Evolutionary conservation across 1,284 basidiomycete species (phyloP), one percentile per base, ranked within the genome.

Genomic region (Exobasidium cylindrosporum): DNA sequence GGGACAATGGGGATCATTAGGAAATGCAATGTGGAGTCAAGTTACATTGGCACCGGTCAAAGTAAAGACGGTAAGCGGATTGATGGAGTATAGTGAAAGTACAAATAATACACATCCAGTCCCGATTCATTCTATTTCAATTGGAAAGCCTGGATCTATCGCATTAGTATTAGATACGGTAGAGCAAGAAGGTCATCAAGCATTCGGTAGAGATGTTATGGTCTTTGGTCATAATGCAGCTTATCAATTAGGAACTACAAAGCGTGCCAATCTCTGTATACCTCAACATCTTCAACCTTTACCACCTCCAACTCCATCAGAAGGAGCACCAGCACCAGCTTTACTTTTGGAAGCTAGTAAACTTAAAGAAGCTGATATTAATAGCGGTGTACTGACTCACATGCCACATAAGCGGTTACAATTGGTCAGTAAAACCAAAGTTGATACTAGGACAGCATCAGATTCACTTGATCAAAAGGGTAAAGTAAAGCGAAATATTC

Each of bases 1-100:
- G 87, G 83, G 94, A 65, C 87, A 89, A 78, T 91, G 86, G 81
- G 93, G 94, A 11, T 88, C 89, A 2, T 84, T 97, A 2, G 94
- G 93, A 0, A 92, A 90, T 62, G 86, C 85, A n/a, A 79, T 85
- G 49, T 94, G 86, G 83, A 89, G 84, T 71, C 91, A 87, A 66
- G 87, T 87, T 0, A 88, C 89, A 68, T 85, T 87, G 31, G 83
- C 84, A 47, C 92, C 91, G 0, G 83, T 86, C 0, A 86, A 87
- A 60, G 88, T 91, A 23, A 92, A 88, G 82, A 87, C 86, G 50
- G 84, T 96, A 57, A 92, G 90, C 71, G 91, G 92, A 5, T 82
- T 95, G 28, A 82, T 86, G 28, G 92, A 74, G 59, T 69, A 29
- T 31, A 55, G 58, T 10, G 43, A 43, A 26, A 1, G 59, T n/a